Base-by-base conservation (phyloP, 1,139 yeast species). In the Pichia cactophila region DNA sequence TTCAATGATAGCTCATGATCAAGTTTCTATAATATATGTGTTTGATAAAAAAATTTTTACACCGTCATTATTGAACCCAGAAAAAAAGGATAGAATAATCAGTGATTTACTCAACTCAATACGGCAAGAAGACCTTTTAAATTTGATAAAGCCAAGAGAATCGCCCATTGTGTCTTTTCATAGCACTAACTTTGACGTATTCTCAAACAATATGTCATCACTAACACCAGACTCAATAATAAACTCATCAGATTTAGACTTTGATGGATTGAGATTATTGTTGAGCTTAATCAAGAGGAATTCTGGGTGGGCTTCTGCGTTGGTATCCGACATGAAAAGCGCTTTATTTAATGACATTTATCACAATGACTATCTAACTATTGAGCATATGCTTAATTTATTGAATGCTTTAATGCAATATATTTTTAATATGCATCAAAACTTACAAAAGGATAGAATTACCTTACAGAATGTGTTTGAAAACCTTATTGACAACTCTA, bases 361-460 rank as follows among this genome's bases (percentile, higher is more conserved):
- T 43, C 37, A 46, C 16, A 50, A 53, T 26, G 56, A 54, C 20
- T 54, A 62, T 26, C 51, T 56, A 2, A 68, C 68, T 42, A 60
- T 69, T 14, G 57, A 60, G 17, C 58, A 64, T 2, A 62, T 81
- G 26, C 70, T 82, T 59, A 72, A 74, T 46, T 73, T 85, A 17
- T 65, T 83, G 38, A 76, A 72, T 52, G 76, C 80, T 5, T 73
- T 83, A 9, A 73, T 77, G 47, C 83, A 81, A 58, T 83, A 83
- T 61, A 73, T 80, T 42, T 73, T 78, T 60, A 65, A 54, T 77
- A 76, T 48, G 68, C 78, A 40, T 48, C 56, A 58, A 31, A 52
- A 56, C 8, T 50, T 65, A 9, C 82, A 79, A 50, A 79, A 75
- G 56, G 70, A 69, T 38, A 80, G 78, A 60, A 72, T 73, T 49